Evolutionary conservation across 495 filamentous ascomycete genomes (phyloP).

Genomic region (Lentithecium fluviatile): DNA sequence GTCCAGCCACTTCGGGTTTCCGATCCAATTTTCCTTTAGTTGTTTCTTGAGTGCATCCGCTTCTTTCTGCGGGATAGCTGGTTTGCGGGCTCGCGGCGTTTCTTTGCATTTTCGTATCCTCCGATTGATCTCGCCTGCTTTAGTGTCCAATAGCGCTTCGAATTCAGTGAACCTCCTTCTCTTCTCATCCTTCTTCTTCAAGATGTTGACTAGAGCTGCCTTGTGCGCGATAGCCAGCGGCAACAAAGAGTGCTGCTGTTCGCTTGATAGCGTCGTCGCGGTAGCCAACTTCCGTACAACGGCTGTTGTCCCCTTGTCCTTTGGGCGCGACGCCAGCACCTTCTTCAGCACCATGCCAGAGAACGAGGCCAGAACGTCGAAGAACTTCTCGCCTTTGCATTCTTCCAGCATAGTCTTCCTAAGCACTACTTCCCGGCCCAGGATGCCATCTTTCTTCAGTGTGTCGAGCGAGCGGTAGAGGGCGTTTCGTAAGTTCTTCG

Average conservation of each 20-base stretch:
- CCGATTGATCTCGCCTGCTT: conserved; percentile 49
- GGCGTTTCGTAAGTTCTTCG: conserved; percentile 81
- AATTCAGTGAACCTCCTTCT: conserved; percentile 56
- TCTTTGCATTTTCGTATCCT: conserved; percentile 33
- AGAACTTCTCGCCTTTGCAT: conserved; percentile 55
- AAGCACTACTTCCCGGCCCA: conserved; percentile 72
- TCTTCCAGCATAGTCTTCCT: conserved; percentile 92
- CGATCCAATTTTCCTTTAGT: conserved; percentile 71
- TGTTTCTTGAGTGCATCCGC: conserved; percentile 51
- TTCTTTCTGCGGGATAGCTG: conserved; percentile 40
- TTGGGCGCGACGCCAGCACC: conserved; percentile 45
- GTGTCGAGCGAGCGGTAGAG: conserved; percentile 76
- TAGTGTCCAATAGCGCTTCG: conserved; percentile 55
- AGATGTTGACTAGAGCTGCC: conserved; percentile 54
- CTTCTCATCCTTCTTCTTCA: conserved; percentile 57
- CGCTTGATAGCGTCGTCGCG: conserved; percentile 57
- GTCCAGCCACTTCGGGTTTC: conserved; percentile 67
- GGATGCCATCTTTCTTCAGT: conserved; percentile 78
- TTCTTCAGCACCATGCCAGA: conserved; percentile 78
- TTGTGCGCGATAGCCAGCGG: conserved; percentile 73
- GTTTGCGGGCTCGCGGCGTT: conserved; percentile 37
- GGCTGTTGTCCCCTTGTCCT: conserved; percentile 36
- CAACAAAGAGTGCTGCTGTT: conserved; percentile 59
- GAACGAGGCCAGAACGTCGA: conserved; percentile 76
- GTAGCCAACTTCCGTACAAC: conserved; percentile 62